phyloP scores from a whole-genome alignment of 2,329 filamentous ascomycete species.

The Talaromyces marneffei region DNA sequence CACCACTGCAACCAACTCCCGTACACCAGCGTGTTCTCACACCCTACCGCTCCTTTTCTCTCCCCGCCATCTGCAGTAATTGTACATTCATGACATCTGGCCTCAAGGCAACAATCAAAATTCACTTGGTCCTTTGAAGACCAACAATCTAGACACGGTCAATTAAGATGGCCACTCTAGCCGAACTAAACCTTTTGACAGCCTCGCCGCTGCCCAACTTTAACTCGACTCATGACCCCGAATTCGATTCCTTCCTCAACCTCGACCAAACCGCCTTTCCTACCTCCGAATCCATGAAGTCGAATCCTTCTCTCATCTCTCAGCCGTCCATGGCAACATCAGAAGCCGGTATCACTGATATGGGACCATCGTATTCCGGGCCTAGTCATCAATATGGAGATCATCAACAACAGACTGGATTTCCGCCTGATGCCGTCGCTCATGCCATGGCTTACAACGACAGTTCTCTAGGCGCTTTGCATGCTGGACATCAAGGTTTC shows the following conservation, averaged over 20 bases:
- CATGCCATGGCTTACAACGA: slow-evolving; percentile 74
- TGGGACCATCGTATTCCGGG: slow-evolving; percentile 56
- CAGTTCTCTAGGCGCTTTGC: slow-evolving; percentile 39
- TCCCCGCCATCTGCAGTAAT: too few relatives aligned
- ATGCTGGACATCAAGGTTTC: slow-evolving; percentile 31
- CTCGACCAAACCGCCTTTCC: slow-evolving; percentile 41
- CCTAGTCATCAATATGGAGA: slow-evolving; percentile 94
- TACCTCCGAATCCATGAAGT: slow-evolving; percentile 29
- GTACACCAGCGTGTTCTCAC: too few relatives aligned
- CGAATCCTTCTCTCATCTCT: slow-evolving; percentile 31
- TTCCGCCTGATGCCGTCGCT: slow-evolving; percentile 76
- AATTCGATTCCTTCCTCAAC: slow-evolving; percentile 45
- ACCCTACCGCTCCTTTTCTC: too few relatives aligned
- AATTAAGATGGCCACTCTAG: slow-evolving; percentile 22
- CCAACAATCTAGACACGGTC: too few relatives aligned
- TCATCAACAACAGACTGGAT: slow-evolving; percentile 91
- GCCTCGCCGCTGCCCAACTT: slow-evolving; percentile 27
- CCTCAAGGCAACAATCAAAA: too few relatives aligned
- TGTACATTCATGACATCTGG: too few relatives aligned
- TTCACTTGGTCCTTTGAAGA: too few relatives aligned
- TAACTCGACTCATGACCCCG: slow-evolving; percentile 37
- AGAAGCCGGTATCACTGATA: slow-evolving; percentile 31
- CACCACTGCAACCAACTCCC: too few relatives aligned
- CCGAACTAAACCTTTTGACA: slow-evolving; percentile 27
- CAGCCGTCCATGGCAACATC: slow-evolving; percentile 34